phyloP scores from a whole-genome alignment of 106 monocot species.

The Platanthera zijinensis region DNA sequence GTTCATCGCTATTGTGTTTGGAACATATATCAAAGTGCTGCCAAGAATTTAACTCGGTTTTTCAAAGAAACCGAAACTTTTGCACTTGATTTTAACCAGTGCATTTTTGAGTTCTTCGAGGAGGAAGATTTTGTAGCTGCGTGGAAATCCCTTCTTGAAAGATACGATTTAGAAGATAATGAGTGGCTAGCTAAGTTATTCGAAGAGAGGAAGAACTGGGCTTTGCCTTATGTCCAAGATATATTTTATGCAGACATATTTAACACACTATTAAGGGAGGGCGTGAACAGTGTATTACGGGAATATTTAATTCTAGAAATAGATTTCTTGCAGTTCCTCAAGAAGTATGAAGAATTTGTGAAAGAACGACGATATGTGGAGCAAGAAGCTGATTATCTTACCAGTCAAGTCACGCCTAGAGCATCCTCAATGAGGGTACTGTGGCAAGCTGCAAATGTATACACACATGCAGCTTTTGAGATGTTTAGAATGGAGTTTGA shows the following conservation, averaged over 20 bases:
- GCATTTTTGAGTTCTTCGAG: constrained; percentile 4
- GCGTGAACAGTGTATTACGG: neutral
- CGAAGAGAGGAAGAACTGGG: constrained; percentile 9
- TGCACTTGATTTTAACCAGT: constrained; percentile 5
- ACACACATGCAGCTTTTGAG: constrained; percentile 8
- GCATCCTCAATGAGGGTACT: neutral
- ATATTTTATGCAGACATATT: constrained; percentile 6
- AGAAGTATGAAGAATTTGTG: constrained; percentile 5
- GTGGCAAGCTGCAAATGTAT: constrained; percentile 13
- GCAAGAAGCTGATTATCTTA: constrained; percentile 7
- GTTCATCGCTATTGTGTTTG: constrained; percentile 22
- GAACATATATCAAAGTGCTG: constrained; percentile 20
- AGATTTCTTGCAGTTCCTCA: constrained; percentile 5
- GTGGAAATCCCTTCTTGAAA: constrained; percentile 2
- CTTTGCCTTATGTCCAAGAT: constrained; percentile 6
- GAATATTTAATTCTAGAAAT: constrained; percentile 4
- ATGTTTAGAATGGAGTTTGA: constrained; percentile 13
- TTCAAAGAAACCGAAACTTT: neutral
- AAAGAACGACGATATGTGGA: constrained; percentile 4
- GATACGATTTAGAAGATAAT: constrained; percentile 5
- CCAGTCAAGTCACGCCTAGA: neutral
- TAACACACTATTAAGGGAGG: neutral
- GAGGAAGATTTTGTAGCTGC: constrained; percentile 8
- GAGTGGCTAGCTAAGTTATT: constrained; percentile 6
- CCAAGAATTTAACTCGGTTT: neutral